These are phyloP conservation scores for Epichloe brachyelytri DNA, from an alignment of 2,329 filamentous ascomycete species.

Conservation along the genomic window DNA sequence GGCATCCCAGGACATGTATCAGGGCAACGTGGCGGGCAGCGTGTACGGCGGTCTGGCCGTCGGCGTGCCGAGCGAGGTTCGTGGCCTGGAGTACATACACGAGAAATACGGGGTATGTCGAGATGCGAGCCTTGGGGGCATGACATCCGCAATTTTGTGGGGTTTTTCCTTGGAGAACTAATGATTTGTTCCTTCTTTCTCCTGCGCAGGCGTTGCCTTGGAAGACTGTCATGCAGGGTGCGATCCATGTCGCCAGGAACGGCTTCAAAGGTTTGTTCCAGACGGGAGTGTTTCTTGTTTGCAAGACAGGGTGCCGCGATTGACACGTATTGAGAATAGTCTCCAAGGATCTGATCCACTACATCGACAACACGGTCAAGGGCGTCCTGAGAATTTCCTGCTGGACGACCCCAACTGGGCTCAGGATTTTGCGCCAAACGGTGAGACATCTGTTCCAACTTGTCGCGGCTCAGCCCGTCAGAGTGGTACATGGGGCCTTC, in stretches of 20 bases:
- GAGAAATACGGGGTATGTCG: slow-evolving; percentile 47
- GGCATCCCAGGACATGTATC: slow-evolving; percentile 75
- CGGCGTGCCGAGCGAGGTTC: slow-evolving; percentile 61
- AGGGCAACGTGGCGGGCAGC: slow-evolving; percentile 52
- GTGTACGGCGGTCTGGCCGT: slow-evolving; percentile 60
- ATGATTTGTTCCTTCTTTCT: neutral
- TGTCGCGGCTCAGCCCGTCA: neutral
- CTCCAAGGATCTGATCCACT: slow-evolving; percentile 58
- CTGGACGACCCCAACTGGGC: slow-evolving; percentile 68
- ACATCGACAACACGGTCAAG: slow-evolving; percentile 46
- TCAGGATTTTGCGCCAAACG: slow-evolving; percentile 77
- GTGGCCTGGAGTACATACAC: slow-evolving; percentile 70
- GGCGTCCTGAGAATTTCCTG: slow-evolving; percentile 44
- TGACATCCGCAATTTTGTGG: too few relatives aligned
- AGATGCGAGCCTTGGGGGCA: too few relatives aligned
- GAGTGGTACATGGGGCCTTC: neutral
- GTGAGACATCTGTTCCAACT: slow-evolving; percentile 13
- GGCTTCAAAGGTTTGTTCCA: slow-evolving; percentile 45
- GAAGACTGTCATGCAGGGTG: slow-evolving; percentile 59
- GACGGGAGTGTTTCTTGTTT: neutral
- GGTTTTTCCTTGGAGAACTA: neutral
- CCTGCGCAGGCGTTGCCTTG: slow-evolving; percentile 42
- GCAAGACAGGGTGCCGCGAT: neutral
- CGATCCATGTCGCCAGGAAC: slow-evolving; percentile 58
- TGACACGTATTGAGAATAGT: slow-evolving; percentile 27